Percentiles rank a stretch among this genome's conserved stretches.
These are phyloP conservation scores for Oligophagozyma castellii DNA, from an alignment of 1,139 yeast species.

Conservation along the genomic window DNA sequence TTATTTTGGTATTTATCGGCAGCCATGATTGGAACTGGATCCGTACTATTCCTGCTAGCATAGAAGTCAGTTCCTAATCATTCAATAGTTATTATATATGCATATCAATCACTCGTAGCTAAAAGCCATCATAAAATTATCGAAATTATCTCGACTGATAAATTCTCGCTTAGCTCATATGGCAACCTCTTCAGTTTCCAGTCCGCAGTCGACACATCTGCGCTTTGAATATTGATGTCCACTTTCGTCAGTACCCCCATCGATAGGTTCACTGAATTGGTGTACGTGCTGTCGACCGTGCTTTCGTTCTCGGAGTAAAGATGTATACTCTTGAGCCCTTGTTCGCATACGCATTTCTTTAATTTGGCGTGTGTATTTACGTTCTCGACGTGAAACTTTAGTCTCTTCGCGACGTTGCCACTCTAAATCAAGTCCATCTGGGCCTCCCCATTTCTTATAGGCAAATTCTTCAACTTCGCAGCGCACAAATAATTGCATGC, in stretches of 20 bases:
- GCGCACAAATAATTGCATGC: conserved; percentile 85
- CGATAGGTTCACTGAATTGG: conserved; percentile 56
- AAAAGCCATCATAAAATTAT: neutral
- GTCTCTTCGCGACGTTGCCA: conserved; percentile 74
- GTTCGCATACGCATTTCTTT: conserved; percentile 82
- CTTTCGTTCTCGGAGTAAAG: conserved; percentile 41
- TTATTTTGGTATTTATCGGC: conserved; percentile 19
- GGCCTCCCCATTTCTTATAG: conserved; percentile 88
- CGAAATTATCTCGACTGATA: neutral
- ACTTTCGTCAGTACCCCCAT: conserved; percentile 28
- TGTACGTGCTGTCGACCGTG: conserved; percentile 56
- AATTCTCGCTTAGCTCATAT: conserved; percentile 18
- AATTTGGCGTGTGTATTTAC: conserved; percentile 59
- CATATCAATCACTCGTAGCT: neutral
- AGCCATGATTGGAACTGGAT: conserved; percentile 19
- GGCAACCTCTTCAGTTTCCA: conserved; percentile 61
- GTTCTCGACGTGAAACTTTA: conserved; percentile 61
- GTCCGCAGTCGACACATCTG: conserved; percentile 72
- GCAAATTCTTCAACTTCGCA: conserved; percentile 89
- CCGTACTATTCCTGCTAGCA: conserved; percentile 15
- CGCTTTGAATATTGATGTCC: conserved; percentile 38
- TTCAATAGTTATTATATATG: no score
- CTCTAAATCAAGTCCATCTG: conserved; percentile 80
- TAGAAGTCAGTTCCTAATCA: neutral
- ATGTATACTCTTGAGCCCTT: conserved; percentile 81